Conservation (phyloP, 106 monocot genomes). For the Ottelia alismoides region DNA sequence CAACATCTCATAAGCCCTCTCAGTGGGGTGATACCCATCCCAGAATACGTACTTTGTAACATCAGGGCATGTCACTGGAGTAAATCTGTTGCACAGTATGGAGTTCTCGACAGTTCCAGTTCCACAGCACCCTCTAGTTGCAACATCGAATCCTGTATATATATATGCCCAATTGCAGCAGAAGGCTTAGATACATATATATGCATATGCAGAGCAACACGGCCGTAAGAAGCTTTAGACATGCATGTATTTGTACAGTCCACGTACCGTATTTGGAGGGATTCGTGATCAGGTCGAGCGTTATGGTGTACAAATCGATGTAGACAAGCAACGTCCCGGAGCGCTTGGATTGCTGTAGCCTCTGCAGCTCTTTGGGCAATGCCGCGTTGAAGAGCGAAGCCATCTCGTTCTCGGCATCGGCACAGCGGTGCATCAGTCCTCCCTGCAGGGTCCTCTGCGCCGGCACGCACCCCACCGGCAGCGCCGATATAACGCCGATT, state of each 20-base stretch:
- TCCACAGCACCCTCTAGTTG: constrained; percentile 13
- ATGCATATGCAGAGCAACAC: not conserved
- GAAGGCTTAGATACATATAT: not conserved
- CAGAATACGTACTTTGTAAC: constrained; percentile 16
- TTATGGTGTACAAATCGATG: constrained; percentile 6
- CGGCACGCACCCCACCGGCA: constrained; percentile 79
- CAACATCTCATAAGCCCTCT: constrained; percentile 8
- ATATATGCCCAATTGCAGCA: not conserved
- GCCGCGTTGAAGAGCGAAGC: constrained; percentile 30
- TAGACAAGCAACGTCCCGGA: constrained; percentile 1
- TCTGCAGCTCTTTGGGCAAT: not conserved
- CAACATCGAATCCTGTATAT: constrained; percentile 15
- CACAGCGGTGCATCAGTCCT: constrained; percentile 33
- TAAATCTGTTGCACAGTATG: constrained; percentile 7
- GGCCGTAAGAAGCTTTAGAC: not conserved
- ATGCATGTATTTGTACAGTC: not conserved
- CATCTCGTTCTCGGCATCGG: constrained; percentile 27
- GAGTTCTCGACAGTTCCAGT: constrained; percentile 9
- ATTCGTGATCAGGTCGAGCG: constrained; percentile 5
- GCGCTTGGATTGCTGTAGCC: not conserved
- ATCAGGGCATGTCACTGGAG: constrained; percentile 9
- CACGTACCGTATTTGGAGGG: constrained; percentile 5
- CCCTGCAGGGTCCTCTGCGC: constrained; percentile 50
- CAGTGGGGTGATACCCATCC: constrained; percentile 19
- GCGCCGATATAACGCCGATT: constrained; percentile 27